Evolutionary conservation across 768 basidiomycete genomes (phyloP).

Genomic region (Boletus barrowsii): DNA sequence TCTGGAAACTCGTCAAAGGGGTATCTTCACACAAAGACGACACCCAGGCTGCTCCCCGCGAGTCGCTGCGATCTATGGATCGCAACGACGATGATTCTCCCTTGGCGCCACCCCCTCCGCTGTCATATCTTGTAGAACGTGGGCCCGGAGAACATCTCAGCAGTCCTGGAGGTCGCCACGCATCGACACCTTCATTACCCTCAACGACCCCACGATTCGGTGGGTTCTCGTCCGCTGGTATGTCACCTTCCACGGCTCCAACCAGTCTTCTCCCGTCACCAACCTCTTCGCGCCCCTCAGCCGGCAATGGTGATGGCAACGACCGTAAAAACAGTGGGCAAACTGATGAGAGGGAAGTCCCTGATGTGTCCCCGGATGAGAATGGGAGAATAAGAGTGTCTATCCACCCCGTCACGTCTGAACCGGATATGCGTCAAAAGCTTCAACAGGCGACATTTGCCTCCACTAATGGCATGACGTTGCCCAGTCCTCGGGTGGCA

Average conservation of each 20-base stretch:
- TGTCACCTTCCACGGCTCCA: slow-evolving; percentile 73
- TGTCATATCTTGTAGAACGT: slow-evolving; percentile 77
- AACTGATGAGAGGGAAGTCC: slow-evolving; percentile 44
- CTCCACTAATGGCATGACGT: slow-evolving; percentile 30
- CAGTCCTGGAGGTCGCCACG: slow-evolving; percentile 46
- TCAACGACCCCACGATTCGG: slow-evolving; percentile 53
- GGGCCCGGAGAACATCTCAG: slow-evolving; percentile 52
- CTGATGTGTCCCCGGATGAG: slow-evolving; percentile 28
- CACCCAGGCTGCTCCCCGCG: slow-evolving; percentile 24
- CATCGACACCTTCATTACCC: slow-evolving; percentile 68
- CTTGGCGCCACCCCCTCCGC: slow-evolving; percentile 84
- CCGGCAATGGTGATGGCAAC: slow-evolving; percentile 52
- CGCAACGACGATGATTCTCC: slow-evolving; percentile 66
- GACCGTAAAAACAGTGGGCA: slow-evolving; percentile 40
- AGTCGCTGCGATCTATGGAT: slow-evolving; percentile 38
- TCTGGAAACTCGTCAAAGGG: slow-evolving; percentile 75
- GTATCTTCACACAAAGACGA: slow-evolving; percentile 44
- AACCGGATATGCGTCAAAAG: slow-evolving; percentile 58
- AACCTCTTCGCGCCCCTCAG: slow-evolving; percentile 65
- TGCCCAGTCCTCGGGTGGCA: slow-evolving; percentile 22
- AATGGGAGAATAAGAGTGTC: slow-evolving; percentile 37
- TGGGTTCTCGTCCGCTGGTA: slow-evolving; percentile 52
- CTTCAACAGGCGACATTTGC: slow-evolving; percentile 36
- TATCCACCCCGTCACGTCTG: slow-evolving; percentile 56
- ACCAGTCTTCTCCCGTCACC: slow-evolving; percentile 76